Evolutionary conservation across 805 yeast species (phyloP).

Genomic region (Kockiozyma suomiensis): DNA sequence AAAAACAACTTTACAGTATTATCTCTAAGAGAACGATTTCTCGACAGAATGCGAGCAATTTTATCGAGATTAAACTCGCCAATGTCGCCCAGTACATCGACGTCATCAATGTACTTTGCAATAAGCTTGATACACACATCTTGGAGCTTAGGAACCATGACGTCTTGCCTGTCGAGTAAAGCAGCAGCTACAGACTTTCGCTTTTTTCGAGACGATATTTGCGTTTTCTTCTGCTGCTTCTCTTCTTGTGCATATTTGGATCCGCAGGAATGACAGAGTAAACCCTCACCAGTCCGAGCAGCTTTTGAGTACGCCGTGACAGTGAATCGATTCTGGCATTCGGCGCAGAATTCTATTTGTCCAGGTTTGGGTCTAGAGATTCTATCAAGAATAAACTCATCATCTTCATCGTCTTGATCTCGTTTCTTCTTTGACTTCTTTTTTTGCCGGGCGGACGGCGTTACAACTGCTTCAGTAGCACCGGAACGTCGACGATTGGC

Average conservation of each 20-base stretch:
- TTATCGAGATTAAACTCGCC: conserved; percentile 71
- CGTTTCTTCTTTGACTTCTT: conserved; percentile 17
- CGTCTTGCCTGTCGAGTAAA: conserved; percentile 69
- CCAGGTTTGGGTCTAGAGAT: conserved; percentile 31
- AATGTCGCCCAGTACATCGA: conserved; percentile 84
- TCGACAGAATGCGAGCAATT: conserved; percentile 74
- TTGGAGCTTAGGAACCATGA: conserved; percentile 69
- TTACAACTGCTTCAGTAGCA: not conserved
- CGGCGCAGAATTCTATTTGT: conserved; percentile 58
- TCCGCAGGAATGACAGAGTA: conserved; percentile 68
- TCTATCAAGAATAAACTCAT: conserved; percentile 5
- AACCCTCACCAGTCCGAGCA: conserved; percentile 43
- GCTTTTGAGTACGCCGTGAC: conserved; percentile 68
- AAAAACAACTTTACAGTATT: conserved; percentile 74
- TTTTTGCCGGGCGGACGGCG: not conserved
- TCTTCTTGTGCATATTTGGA: conserved; percentile 50
- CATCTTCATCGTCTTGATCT: conserved; percentile 30
- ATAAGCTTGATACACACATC: conserved; percentile 75
- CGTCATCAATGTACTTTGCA: conserved; percentile 67
- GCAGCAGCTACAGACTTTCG: conserved; percentile 84
- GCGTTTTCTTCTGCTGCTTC: conserved; percentile 51
- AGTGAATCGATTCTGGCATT: conserved; percentile 60
- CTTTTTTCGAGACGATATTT: conserved; percentile 66
- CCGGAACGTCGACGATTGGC: not conserved
- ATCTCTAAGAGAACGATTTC: conserved; percentile 77